Percentiles rank a stretch among this genome's conserved stretches.
phyloP scores from a whole-genome alignment of 352 stramenopile genomes.

The Pythium rishiriense region DNA sequence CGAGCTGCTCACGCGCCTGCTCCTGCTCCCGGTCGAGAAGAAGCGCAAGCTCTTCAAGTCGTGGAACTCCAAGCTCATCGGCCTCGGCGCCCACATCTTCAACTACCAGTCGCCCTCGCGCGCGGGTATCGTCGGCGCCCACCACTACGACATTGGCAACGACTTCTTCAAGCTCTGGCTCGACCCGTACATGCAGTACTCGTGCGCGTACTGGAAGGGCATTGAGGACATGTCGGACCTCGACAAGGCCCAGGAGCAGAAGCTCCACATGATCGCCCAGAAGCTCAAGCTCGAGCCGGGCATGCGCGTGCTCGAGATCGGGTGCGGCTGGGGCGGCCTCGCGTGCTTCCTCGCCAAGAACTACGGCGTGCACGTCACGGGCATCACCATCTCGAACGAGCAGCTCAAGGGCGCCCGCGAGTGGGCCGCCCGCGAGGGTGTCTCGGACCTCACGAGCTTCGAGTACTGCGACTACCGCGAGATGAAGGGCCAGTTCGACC shows the following conservation, averaged over 20 bases:
- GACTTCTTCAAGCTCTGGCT: conserved; percentile 91
- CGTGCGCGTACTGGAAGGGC: conserved; percentile 85
- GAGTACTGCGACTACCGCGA: conserved; percentile 91
- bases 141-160: conserved; percentile 89
- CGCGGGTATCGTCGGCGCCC: conserved; percentile 76
- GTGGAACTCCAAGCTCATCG: conserved; percentile 85
- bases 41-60: conserved; percentile 87
- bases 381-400: conserved; percentile 91
- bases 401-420: conserved; percentile 86
- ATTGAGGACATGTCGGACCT: conserved; percentile 69
- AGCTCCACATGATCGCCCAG: conserved; percentile 86
- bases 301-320: conserved; percentile 89
- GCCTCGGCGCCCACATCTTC: conserved; percentile 73
- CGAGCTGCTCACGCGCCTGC: conserved; percentile 69
- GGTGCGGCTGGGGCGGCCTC: conserved; percentile 88
- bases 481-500: conserved; percentile 87
- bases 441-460: conserved; percentile 86
- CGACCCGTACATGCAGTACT: conserved; percentile 88
- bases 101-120: conserved; percentile 88
- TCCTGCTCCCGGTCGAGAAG: conserved; percentile 65
- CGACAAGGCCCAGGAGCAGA: conserved; percentile 83
- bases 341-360: conserved; percentile 87
- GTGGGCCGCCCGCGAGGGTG: conserved; percentile 73
- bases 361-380: conserved; percentile 84
- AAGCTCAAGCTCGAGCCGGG: conserved; percentile 85